Base-by-base conservation (phyloP, 2,329 filamentous ascomycete genomes). In the Didymellaceae sp. region DNA sequence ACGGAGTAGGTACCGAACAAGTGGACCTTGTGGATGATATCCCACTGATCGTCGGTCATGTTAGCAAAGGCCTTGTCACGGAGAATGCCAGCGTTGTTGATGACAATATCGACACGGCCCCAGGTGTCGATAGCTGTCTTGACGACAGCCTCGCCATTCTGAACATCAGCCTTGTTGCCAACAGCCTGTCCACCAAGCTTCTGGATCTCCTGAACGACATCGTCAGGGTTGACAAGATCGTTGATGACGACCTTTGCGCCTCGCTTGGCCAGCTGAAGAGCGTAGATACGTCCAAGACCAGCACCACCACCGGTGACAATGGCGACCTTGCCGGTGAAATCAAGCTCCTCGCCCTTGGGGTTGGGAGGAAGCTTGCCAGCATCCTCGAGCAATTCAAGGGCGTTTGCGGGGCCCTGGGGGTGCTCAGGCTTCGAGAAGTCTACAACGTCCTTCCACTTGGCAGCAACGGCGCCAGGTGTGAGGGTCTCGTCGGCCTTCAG, bases 61-160 rank as follows among this genome's bases (percentile, higher is more conserved):
- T 97, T 97, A 75, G 82, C 83, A 75, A 99, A 99, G 31, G 94
- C 92, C 85, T 97, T 97, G 81, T 99, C 94, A 39, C 94, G 87
- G 45, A 99, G 86, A 65, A 99, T 99, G 69, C 94, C 94, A 44
- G 94, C 94, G 70, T 99, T 99, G 86, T 99, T 99, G 80, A 99
- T 83, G 58, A 99, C 77, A 57, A 99, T 92, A 71, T 99, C 94
- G 65, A 99, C 84, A 65, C 94, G 90, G 65, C 94, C 94, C 73
- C 89, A 97, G 31, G 88, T 86, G 70, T 97, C 93, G 67, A 99
- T 95, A 47, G 93, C 93, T 50, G 85, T 87, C 83, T 97, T 95
- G 66, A 99, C 87, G 37, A 97, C 90, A 30, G 82, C 82, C 46
- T 97, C 92, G 37, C 94, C 94, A 54, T 99, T 91, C 74, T 96